Conservation (phyloP, 805 yeast species). For the Sugiyamaella mastotermitis region DNA sequence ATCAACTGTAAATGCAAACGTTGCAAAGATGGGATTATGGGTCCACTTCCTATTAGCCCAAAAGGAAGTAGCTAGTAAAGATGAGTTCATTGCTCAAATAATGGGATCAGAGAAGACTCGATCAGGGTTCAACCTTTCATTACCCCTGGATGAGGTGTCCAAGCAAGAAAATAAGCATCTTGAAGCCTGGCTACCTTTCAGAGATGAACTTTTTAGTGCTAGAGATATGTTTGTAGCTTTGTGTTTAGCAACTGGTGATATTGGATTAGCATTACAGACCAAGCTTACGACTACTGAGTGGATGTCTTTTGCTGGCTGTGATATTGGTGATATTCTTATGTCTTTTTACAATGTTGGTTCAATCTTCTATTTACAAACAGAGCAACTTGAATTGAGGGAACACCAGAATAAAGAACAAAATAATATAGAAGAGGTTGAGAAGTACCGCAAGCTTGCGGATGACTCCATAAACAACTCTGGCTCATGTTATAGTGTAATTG, state of each 20-base stretch:
- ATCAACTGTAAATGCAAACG: constrained; percentile 40
- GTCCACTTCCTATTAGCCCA: constrained; percentile 62
- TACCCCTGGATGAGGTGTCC: constrained; percentile 12
- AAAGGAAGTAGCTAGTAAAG: constrained; percentile 44
- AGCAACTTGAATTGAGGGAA: constrained; percentile 50
- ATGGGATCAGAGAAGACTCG: constrained; percentile 17
- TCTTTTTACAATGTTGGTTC: constrained; percentile 66
- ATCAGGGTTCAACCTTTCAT: constrained; percentile 10
- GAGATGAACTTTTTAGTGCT: constrained; percentile 71
- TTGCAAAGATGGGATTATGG: constrained; percentile 51
- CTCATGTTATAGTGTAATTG: constrained; percentile 39
- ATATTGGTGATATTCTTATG: constrained; percentile 56
- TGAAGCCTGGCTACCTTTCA: constrained; percentile 45
- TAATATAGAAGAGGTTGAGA: constrained; percentile 20
- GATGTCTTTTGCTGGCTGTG: constrained; percentile 68
- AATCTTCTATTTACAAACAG: constrained; percentile 60
- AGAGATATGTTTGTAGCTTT: constrained; percentile 71
- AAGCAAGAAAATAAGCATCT: constrained; percentile 7
- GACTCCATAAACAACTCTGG: constrained; percentile 26
- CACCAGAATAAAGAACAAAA: constrained; percentile 14
- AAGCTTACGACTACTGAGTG: constrained; percentile 60
- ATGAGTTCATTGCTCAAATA: constrained; percentile 22
- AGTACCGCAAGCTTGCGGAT: constrained; percentile 12
- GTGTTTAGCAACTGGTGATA: constrained; percentile 63
- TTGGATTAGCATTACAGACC: constrained; percentile 52